Evolutionary conservation across 331 rosid genomes (phyloP).

Genomic region (Acacia concinna): DNA sequence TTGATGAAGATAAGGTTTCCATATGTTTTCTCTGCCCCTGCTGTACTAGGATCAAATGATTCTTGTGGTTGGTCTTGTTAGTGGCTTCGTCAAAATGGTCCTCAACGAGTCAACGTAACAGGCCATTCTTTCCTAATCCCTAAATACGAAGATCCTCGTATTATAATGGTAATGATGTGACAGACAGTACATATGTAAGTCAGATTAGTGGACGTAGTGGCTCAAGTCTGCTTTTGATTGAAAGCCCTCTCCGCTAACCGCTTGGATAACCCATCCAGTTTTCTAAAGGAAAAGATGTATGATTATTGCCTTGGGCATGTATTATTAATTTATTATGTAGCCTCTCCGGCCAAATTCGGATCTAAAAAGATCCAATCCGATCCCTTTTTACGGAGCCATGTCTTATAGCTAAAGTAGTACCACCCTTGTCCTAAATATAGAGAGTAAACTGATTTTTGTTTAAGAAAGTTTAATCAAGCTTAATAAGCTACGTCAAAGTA

Average conservation of each 20-base stretch:
- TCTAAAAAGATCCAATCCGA: conserved; percentile 28
- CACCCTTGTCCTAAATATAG: too few relatives aligned
- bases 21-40: not conserved
- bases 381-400: conserved; percentile 21
- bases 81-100: not conserved
- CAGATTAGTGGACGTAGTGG: conserved; percentile 27
- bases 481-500: too few relatives aligned
- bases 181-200: conserved; percentile 12
- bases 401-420: conserved; percentile 2
- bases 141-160: conserved; percentile 11
- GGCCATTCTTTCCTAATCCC: conserved; percentile 19
- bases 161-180: conserved; percentile 19
- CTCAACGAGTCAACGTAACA: too few relatives aligned
- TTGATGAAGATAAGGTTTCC: conserved; percentile 32
- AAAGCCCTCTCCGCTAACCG: not conserved
- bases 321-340: too few relatives aligned
- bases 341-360: conserved; percentile 22
- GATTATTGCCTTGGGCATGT: conserved; percentile 13
- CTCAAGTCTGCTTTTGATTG: not conserved
- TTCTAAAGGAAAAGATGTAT: not conserved
- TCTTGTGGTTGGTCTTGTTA: not conserved
- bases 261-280: not conserved
- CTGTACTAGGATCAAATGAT: not conserved
- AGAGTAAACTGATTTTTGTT: too few relatives aligned
- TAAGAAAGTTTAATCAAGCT: too few relatives aligned